Percentiles rank a stretch among this genome's conserved stretches.
Conservation (phyloP, 2,329 filamentous ascomycete species). For the Drechslerella coelobrocha region DNA sequence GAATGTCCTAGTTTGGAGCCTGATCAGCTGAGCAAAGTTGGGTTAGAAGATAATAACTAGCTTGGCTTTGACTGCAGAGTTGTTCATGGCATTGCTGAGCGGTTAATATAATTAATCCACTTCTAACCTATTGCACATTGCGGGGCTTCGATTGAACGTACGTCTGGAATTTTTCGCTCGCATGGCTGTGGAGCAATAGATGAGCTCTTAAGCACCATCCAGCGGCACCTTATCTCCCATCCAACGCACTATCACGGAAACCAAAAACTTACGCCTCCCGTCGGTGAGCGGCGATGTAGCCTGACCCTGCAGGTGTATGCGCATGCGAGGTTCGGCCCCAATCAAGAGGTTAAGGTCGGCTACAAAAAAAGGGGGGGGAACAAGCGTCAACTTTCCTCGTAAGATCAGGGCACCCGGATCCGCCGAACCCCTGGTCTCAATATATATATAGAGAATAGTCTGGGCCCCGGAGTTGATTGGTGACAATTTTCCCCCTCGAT, state of each 20-base stretch:
- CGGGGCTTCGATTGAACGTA: no score
- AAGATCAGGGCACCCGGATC: background rate
- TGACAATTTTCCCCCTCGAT: background rate
- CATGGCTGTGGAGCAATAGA: no score
- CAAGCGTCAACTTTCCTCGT: background rate
- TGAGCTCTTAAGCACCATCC: background rate
- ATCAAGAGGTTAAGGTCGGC: background rate
- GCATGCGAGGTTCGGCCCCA: background rate
- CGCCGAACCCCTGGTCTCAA: background rate
- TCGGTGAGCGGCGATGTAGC: background rate
- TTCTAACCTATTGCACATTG: no score
- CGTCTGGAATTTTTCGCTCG: no score
- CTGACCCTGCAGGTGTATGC: conserved; percentile 6
- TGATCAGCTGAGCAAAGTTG: no score
- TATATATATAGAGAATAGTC: background rate
- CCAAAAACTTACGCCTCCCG: conserved; percentile 1
- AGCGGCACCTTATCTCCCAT: background rate
- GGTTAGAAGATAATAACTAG: no score
- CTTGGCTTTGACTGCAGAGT: no score
- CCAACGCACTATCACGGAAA: conserved; percentile 4
- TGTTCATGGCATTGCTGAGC: no score
- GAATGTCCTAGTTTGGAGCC: no score
- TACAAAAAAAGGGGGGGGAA: conserved; percentile 3
- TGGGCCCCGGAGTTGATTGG: background rate
- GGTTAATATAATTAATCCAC: no score